Percentiles rank a stretch among this genome's conserved stretches.
These are phyloP conservation scores for Austroboletus eburneus DNA, from an alignment of 768 basidiomycete species.

Conservation along the genomic window DNA sequence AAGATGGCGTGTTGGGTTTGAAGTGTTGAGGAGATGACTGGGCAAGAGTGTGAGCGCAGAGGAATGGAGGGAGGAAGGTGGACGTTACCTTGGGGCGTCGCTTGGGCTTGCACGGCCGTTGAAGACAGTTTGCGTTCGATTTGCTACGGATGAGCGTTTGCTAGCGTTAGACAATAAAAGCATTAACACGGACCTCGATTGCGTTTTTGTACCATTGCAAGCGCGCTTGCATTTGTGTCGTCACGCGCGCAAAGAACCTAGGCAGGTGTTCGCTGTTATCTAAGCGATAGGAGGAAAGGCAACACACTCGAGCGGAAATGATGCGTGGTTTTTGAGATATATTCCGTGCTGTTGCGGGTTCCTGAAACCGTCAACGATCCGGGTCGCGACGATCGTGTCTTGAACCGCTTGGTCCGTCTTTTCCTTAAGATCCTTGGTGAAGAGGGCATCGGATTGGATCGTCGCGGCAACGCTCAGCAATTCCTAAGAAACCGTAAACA, in stretches of 20 bases:
- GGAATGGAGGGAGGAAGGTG: background rate
- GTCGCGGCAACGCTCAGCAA: conserved; percentile 56
- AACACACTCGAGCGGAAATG: conserved; percentile 80
- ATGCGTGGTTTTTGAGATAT: conserved; percentile 72
- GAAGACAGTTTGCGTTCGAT: conserved; percentile 80
- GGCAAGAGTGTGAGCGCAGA: background rate
- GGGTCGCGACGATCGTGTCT: conserved; percentile 74
- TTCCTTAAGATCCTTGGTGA: conserved; percentile 64
- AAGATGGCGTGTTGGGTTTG: conserved; percentile 79
- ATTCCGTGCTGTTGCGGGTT: conserved; percentile 68
- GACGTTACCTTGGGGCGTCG: conserved; percentile 69
- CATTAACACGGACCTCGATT: conserved; percentile 55
- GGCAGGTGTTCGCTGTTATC: background rate
- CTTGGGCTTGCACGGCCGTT: conserved; percentile 56
- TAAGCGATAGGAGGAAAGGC: too few species aligned
- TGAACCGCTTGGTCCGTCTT: conserved; percentile 77
- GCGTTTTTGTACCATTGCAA: conserved; percentile 77
- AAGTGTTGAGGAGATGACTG: conserved; percentile 71
- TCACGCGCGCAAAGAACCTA: conserved; percentile 71
- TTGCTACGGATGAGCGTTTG: conserved; percentile 24
- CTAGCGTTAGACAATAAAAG: background rate
- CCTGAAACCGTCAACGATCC: conserved; percentile 73
- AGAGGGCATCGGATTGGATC: conserved; percentile 61
- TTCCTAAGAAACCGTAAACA: conserved; percentile 44
- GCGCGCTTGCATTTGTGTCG: conserved; percentile 66